Percentiles rank a stretch among this genome's conserved stretches.
Conservation (phyloP, 2,329 filamentous ascomycete species). For the Bretziella fagacearum region DNA sequence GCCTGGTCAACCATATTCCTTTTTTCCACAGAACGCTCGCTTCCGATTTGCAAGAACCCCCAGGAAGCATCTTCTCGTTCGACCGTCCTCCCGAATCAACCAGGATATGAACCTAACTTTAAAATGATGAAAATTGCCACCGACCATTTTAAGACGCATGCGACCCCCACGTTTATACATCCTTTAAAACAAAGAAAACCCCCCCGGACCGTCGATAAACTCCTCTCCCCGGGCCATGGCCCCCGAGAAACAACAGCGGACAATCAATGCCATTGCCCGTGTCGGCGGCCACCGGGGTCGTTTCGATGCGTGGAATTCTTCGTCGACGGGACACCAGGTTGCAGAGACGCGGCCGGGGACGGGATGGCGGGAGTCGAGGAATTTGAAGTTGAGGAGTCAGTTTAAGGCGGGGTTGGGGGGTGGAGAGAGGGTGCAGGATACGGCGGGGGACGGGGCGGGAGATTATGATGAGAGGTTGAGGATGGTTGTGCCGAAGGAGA, state of each 20-base stretch:
- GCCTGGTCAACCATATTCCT: constrained; percentile 12
- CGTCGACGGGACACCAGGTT: constrained; percentile 61
- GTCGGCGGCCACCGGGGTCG: constrained; percentile 27
- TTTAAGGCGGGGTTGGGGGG: constrained; percentile 42
- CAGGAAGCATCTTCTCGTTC: neutral
- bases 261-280: constrained; percentile 17
- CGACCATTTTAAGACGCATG: too few species aligned
- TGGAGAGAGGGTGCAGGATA: constrained; percentile 44
- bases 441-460: constrained; percentile 45
- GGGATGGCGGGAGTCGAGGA: constrained; percentile 54
- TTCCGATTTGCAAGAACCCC: neutral
- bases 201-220: too few species aligned
- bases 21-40: neutral
- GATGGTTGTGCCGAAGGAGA: constrained; percentile 28
- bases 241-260: constrained; percentile 4
- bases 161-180: too few species aligned
- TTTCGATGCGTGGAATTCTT: constrained; percentile 58
- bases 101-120: too few species aligned
- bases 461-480: constrained; percentile 32
- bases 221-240: too few species aligned
- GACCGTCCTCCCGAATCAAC: neutral
- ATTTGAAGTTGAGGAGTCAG: constrained; percentile 52
- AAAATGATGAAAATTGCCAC: too few species aligned
- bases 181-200: too few species aligned
- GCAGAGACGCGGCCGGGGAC: constrained; percentile 49